Base-by-base conservation (phyloP, 1,284 basidiomycete genomes). In the Omphalotus olearius region DNA sequence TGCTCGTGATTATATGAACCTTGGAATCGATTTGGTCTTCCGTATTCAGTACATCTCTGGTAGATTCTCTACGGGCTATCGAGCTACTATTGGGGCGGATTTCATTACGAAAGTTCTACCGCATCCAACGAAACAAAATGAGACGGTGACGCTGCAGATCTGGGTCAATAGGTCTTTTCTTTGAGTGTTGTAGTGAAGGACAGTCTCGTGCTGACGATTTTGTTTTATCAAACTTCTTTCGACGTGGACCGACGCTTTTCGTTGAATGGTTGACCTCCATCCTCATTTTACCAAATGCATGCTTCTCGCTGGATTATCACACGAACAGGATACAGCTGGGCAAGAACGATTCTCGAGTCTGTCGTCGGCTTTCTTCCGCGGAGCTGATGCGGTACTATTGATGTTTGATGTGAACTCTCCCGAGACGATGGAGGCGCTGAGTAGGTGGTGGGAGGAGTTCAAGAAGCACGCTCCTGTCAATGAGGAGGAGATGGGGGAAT, bases 281-380 rank as follows among this genome's bases (percentile, higher is more conserved):
- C 23, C 23, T 23, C 23, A 5, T 23, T 23, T 5, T 23, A 5
- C 5, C 23, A 23, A 23, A 23, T 23, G 5, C 41, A 18, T 11
- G 20, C 20, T 43, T 18, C 3, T 23, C 16, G n/a, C 13, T 43
- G 41, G n/a, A 18, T 25, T 43, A 2, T 13, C 9, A 33, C 3
- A 33, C 23, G 23, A 41, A 10, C 18, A 86, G 83, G 85, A 88
- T 58, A 88, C 84, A 0, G 86, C 88, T 4, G 88, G 90, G 1
- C 89, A 93, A 64, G 90, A 93, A 62, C 79, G 90, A 7, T 92
- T 92, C 69, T 88, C 88, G 1, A 82, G 78, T 40, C 75, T 93
- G 17, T 88, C 88, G 0, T 75, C 79, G 0, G 88, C 90, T 0
- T 92, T 92, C 69, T 92, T 90, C 60, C 78, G 90, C 6, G 87